Base-by-base conservation (phyloP, 257 asterid genomes). In the Przewalskia tangutica region DNA sequence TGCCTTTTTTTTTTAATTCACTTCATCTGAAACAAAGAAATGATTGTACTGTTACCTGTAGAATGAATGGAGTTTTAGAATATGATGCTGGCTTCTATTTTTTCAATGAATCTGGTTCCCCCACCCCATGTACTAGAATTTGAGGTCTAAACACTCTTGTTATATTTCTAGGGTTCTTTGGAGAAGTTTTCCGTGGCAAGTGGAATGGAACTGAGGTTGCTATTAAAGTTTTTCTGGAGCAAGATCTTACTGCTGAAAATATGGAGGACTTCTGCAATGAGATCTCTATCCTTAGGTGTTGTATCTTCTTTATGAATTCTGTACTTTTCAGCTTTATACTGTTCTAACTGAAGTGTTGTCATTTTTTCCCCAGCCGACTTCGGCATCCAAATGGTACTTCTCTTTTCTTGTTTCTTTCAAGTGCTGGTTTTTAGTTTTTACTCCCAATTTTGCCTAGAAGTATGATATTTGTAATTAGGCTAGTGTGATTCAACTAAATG, bases 121-220 rank as follows among this genome's bases (percentile, higher is more conserved):
- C 44, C 46, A 7, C 27, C 62, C 62, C 17, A 20, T 50, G 40
- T 23, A 23, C 23, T 4, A 16, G 18, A 50, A 27, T 48, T 75
- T 50, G 62, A 23, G 46, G 58, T 48, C 44, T 75, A 73, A 73
- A 75, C 62, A 51, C 20, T 73, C 62, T 8, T 8, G 62, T 50
- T 75, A 13, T 50, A n/a, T 80, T 77, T 85, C 76, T 85, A 96
- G 99, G 99, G 53, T 96, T 96, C 86, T 96, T 96, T 85, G 99
- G 98, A 62, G 99, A 96, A 88, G 99, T 96, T 83, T 96, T 96
- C 73, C 98, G 97, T 82, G 99, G 99, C 85, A 83, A 86, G 85
- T 96, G 99, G 99, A 94, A 96, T 86, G 99, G 99, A 63, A 93
- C 97, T 56, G 97, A 94, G 83, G 99, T 96, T 87, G 98, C 99